A percentile compares a stretch with the other conserved stretches of the same genome.
Evolutionary conservation across 805 yeast species (phyloP).

Genomic region (Candida morakotiae): DNA sequence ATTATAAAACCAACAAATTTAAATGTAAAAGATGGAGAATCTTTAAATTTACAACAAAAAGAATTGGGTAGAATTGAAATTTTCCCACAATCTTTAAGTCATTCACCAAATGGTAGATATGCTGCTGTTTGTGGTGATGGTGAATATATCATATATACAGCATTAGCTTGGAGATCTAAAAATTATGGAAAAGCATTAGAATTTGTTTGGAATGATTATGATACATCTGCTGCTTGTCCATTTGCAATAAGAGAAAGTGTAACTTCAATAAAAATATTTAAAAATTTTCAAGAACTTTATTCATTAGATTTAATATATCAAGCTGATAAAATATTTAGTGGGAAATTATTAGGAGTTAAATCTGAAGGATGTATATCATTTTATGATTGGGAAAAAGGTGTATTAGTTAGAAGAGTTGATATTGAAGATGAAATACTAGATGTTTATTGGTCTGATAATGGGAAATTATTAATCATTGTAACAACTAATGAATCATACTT

Average conservation of each 20-base stretch:
- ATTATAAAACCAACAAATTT: slow-evolving; percentile 64
- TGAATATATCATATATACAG: slow-evolving; percentile 92
- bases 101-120: slow-evolving; percentile 96
- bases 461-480: slow-evolving; percentile 78
- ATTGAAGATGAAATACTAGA: slow-evolving; percentile 70
- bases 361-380: slow-evolving; percentile 82
- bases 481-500: slow-evolving; percentile 62
- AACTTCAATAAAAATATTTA: slow-evolving; percentile 64
- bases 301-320: slow-evolving; percentile 63
- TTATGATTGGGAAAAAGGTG: slow-evolving; percentile 91
- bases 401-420: slow-evolving; percentile 81
- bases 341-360: slow-evolving; percentile 81
- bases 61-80: slow-evolving; percentile 94
- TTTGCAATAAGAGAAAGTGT: slow-evolving; percentile 78
- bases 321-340: slow-evolving; percentile 81
- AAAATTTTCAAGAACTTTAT: slow-evolving; percentile 79
- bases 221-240: slow-evolving; percentile 53
- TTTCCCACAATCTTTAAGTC: slow-evolving; percentile 80
- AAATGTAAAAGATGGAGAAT: slow-evolving; percentile 74
- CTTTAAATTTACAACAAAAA: slow-evolving; percentile 71
- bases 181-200: slow-evolving; percentile 86
- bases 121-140: slow-evolving; percentile 98
- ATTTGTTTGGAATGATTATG: slow-evolving; percentile 92
- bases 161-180: slow-evolving; percentile 97
- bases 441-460: slow-evolving; percentile 90